Base-by-base conservation (phyloP, 345 rosid genomes). In the Leavenworthia alabamica region DNA sequence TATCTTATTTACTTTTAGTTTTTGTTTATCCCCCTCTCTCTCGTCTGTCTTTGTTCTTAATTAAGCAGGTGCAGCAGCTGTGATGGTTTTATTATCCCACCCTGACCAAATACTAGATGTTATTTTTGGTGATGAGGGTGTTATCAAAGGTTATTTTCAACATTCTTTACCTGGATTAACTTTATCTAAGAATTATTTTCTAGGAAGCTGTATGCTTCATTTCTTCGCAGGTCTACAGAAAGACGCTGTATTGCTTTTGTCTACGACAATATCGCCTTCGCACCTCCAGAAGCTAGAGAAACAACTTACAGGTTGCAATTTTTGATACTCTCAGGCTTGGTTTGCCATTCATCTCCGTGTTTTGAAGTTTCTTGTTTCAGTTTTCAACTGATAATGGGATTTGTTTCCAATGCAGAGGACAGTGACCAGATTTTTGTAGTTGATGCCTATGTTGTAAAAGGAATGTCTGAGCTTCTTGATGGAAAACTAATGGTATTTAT, bases 361-460 rank as follows among this genome's bases (percentile, higher is more conserved):
- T 69, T 13, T 36, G 26, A 42, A 43, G 42, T 36, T 62, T 70
- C 13, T 13, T 19, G 29, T 51, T 62, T 39, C 42, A 60, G 69
- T 6, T 2, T 14, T 39, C 39, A 42, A 52, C 15, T 76, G 37
- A 39, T 41, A 8, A 20, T 66, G 46, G 32, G 52, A 9, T 56
- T 52, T 11, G 35, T 74, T 28, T 70, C 16, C 58, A 59, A 64
- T 79, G 76, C 89, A 90, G 96, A 85, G 65, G 62, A 68, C 12
- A 77, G 75, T 57, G 72, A 73, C 28, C 62, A 64, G 43, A 43
- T 75, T 47, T 82, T 54, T 51, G 56, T 87, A 20, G 82, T 88
- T 1, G 96, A 88, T 75, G 88, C 83, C 14, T 84, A 85, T 64
- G 89, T 82, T 59, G 77, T 75, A 50, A 82, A 70, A 81, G 90